Evolutionary conservation across 129 eudicot species (phyloP), one percentile per base, ranked within the genome.

Genomic region (Flaveria linearis): DNA sequence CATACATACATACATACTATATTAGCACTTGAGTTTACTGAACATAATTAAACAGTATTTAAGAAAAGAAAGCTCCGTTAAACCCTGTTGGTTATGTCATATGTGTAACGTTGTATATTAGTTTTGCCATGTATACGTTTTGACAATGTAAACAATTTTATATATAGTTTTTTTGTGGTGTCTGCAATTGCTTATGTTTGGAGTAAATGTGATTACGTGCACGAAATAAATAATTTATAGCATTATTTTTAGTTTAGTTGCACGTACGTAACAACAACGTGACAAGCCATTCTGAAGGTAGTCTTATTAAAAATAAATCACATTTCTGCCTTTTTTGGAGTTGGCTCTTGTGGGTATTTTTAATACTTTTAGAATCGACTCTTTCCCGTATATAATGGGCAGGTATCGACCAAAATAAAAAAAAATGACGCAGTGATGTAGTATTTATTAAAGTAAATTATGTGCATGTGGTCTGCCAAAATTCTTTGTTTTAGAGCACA

Each of bases 21-120:
- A 49, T 47, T 9, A 28, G 23, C 49, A 64, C 23, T 25, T 65
- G 7, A 49, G 15, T 75, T 64, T 63, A 36, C 41, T 75, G 41
- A 60, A 63, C 64, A 26, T 30, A 70, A 64, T 75, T 46, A 75
- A 25, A 16, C 22, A 52, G 39, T 11, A 50, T 12, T 62, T 16
- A 45, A 26, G 58, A 42, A 47, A 36, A 69, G 22, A 30, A 2
- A 3, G 46, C 22, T 47, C 46, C 46, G 30, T 63, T 65, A 2
- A 52, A 41, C 15, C 5, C 2, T 70, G 28, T 67, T 74, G 30
- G 18, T 67, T 46, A 66, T 30, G 36, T 30, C 36, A 30, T 30
- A 30, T 74, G 13, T 65, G 74, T 67, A 73, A 67, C 53, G 14
- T 80, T 80, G 84, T 80, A 80, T 74, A 80, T 66, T 66, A 74